phyloP scores from a whole-genome alignment of 2,329 filamentous ascomycete genomes.

The Ampelomyces quisqualis region DNA sequence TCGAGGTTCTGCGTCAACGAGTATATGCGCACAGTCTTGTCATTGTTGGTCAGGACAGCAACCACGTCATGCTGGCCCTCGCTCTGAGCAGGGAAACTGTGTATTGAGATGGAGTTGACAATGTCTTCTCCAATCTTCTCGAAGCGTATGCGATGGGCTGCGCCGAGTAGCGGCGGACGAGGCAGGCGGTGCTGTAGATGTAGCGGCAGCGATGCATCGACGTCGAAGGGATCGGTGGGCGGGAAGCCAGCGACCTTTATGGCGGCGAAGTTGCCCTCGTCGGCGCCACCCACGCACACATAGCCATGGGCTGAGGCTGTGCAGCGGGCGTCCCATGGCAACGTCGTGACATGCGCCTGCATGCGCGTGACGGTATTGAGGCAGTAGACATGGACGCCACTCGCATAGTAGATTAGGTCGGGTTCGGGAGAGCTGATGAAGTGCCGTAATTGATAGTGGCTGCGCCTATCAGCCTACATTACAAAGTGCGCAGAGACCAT shows the following conservation, averaged over 20 bases:
- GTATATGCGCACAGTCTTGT: constrained; percentile 83
- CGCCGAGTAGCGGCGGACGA: constrained; percentile 43
- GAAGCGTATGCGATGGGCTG: constrained; percentile 48
- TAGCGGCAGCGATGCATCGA: constrained; percentile 60
- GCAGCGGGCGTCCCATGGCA: constrained; percentile 71
- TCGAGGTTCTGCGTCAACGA: constrained; percentile 68
- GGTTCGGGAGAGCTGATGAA: constrained; percentile 79
- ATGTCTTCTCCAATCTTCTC: constrained; percentile 64
- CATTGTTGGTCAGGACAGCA: constrained; percentile 85
- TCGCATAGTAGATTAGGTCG: constrained; percentile 81
- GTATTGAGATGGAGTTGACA: constrained; percentile 67
- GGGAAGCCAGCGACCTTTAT: constrained; percentile 60
- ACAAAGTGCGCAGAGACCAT: neutral
- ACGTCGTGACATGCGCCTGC: constrained; percentile 69
- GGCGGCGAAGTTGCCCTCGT: constrained; percentile 82
- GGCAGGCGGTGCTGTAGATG: constrained; percentile 44
- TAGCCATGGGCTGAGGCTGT: constrained; percentile 83
- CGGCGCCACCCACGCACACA: constrained; percentile 82
- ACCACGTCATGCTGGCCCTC: constrained; percentile 59
- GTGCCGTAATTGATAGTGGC: constrained; percentile 86
- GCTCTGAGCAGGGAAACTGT: constrained; percentile 51
- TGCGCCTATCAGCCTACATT: constrained; percentile 44
- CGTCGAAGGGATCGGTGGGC: constrained; percentile 49
- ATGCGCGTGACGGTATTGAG: constrained; percentile 67
- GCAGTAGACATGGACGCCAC: constrained; percentile 62